Evolutionary conservation across 148 eudicot species (phyloP).

Genomic region (Silene latifolia): DNA sequence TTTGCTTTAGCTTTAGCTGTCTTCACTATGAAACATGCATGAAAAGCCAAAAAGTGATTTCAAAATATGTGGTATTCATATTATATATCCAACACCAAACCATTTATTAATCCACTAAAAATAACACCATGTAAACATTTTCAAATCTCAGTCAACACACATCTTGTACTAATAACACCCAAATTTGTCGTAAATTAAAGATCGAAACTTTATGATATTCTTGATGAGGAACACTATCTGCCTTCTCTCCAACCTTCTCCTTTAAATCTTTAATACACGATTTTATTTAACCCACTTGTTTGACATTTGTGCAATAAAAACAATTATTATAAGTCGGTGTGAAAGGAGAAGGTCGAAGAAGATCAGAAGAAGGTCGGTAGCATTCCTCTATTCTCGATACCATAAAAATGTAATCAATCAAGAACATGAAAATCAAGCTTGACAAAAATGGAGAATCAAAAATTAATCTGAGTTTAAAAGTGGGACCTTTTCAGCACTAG

Average conservation of each 20-base stretch:
- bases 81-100: too few species aligned
- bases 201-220: conserved; percentile 7
- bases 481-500: conserved; percentile 64
- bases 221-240: too few species aligned
- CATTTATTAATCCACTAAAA: conserved; percentile 6
- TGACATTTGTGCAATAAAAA: too few species aligned
- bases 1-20: conserved; percentile 27
- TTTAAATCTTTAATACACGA: too few species aligned
- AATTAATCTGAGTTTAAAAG: neutral
- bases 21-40: conserved; percentile 34
- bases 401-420: conserved; percentile 7
- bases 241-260: too few species aligned
- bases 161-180: conserved; percentile 7
- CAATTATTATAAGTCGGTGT: too few species aligned
- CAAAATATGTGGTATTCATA: conserved; percentile 24
- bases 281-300: too few species aligned
- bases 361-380: too few species aligned
- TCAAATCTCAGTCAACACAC: conserved; percentile 7
- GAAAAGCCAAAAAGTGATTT: conserved; percentile 41
- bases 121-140: conserved; percentile 9
- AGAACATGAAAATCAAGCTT: conserved; percentile 13
- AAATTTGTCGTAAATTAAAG: conserved; percentile 14
- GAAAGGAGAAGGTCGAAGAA: too few species aligned
- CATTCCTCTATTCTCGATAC: neutral
- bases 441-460: conserved; percentile 16